Evolutionary conservation across 768 basidiomycete species (phyloP).

Genomic region (Russula sp.): DNA sequence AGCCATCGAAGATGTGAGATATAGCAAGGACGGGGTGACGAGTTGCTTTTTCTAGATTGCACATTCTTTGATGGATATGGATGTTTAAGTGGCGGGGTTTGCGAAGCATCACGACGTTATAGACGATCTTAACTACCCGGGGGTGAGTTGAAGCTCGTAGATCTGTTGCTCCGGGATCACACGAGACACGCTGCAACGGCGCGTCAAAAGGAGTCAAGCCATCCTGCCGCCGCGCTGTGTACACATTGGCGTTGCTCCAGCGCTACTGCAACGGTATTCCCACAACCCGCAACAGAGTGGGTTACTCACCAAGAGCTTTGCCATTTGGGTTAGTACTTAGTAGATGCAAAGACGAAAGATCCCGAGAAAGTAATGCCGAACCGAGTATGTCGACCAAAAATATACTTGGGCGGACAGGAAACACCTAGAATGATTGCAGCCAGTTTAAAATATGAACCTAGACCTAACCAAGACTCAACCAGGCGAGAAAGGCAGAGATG

Average conservation of each 20-base stretch:
- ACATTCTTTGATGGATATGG: background rate
- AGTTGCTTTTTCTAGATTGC: background rate
- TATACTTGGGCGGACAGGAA: background rate
- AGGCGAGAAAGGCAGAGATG: too few relatives aligned
- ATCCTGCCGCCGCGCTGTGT: background rate
- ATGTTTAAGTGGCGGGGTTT: background rate
- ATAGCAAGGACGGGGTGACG: background rate
- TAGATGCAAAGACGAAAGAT: background rate
- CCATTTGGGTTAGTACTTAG: background rate
- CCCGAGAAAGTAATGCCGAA: background rate
- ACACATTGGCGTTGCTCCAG: background rate
- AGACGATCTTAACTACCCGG: background rate
- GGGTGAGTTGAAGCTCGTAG: background rate
- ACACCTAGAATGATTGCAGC: too few relatives aligned
- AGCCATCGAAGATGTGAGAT: background rate
- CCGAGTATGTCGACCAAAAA: background rate
- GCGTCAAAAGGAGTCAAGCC: background rate
- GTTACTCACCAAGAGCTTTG: background rate
- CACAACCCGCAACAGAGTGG: background rate
- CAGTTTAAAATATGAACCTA: background rate
- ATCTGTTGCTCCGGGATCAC: background rate
- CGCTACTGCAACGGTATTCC: background rate
- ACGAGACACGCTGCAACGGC: slow-evolving; percentile 1
- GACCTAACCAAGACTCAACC: too few relatives aligned
- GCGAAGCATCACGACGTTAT: background rate